Conservation (phyloP, 2,329 filamentous ascomycete species). For the Ambrosiella xylebori region DNA sequence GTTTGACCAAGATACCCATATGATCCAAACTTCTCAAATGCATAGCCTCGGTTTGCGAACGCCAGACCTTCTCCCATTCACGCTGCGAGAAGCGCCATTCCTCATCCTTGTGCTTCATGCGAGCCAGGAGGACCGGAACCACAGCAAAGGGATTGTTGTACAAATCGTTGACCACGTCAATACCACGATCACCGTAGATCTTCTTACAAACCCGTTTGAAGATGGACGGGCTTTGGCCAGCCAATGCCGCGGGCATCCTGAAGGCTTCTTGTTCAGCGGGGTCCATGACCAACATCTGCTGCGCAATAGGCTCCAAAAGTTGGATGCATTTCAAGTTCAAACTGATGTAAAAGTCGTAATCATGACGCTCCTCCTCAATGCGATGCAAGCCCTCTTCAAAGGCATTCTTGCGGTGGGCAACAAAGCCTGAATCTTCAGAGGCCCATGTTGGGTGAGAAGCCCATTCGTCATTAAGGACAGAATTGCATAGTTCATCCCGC, state of each 20-base stretch:
- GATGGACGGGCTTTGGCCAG: constrained; percentile 87
- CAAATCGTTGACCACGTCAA: constrained; percentile 72
- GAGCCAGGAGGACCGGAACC: constrained; percentile 70
- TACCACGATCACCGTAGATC: constrained; percentile 79
- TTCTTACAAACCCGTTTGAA: constrained; percentile 97
- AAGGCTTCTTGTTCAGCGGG: constrained; percentile 57
- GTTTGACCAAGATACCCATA: constrained; percentile 80
- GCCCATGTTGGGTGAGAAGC: constrained; percentile 98
- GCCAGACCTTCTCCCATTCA: constrained; percentile 99
- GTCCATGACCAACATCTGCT: constrained; percentile 69
- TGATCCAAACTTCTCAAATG: constrained; percentile 95
- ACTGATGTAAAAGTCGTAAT: constrained; percentile 98
- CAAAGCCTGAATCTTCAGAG: constrained; percentile 92
- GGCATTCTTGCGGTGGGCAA: constrained; percentile 90
- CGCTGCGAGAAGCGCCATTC: constrained; percentile 95
- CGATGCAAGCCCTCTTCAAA: constrained; percentile 88
- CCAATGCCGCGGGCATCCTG: constrained; percentile 64
- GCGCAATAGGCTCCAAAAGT: constrained; percentile 82
- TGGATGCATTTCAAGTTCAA: constrained; percentile 89
- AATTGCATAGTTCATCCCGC: constrained; percentile 82
- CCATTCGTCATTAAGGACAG: constrained; percentile 94
- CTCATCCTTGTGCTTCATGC: constrained; percentile 89
- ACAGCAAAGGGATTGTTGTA: constrained; percentile 72
- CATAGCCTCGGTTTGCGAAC: constrained; percentile 82
- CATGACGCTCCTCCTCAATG: constrained; percentile 94